phyloP scores from a whole-genome alignment of 2,329 filamentous ascomycete species.

The Colletotrichum sidae region DNA sequence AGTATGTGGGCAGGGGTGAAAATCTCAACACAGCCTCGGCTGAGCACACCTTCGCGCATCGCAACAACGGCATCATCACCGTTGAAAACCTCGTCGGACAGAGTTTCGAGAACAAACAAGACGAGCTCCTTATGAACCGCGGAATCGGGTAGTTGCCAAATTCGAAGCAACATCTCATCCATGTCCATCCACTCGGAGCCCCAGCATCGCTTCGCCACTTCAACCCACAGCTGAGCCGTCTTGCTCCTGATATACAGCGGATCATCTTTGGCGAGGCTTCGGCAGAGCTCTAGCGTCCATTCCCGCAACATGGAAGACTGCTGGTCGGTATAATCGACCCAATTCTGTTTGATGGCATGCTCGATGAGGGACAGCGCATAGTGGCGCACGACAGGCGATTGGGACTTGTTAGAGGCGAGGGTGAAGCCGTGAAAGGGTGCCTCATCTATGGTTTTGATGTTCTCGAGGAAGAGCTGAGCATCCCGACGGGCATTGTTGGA shows the following conservation, averaged over 20 bases:
- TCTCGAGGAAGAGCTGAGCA: slow-evolving; percentile 87
- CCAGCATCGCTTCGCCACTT: slow-evolving; percentile 94
- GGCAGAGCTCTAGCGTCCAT: slow-evolving; percentile 84
- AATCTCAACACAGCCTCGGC: slow-evolving; percentile 91
- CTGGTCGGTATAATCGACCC: slow-evolving; percentile 76
- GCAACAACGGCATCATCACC: slow-evolving; percentile 89
- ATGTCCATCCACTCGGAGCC: slow-evolving; percentile 94
- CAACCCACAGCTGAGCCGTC: slow-evolving; percentile 92
- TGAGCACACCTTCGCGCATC: slow-evolving; percentile 84
- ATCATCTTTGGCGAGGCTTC: slow-evolving; percentile 77
- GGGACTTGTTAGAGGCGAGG: slow-evolving; percentile 79
- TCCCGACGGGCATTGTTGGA: slow-evolving; percentile 84
- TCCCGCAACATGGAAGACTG: slow-evolving; percentile 76
- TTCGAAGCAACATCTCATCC: slow-evolving; percentile 83
- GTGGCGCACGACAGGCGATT: slow-evolving; percentile 87
- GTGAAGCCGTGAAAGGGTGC: slow-evolving; percentile 88
- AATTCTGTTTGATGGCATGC: slow-evolving; percentile 87
- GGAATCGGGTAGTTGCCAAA: slow-evolving; percentile 80
- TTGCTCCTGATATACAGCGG: slow-evolving; percentile 91
- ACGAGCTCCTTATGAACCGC: slow-evolving; percentile 84
- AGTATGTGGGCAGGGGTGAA: slow-evolving; percentile 86
- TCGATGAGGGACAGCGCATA: slow-evolving; percentile 94
- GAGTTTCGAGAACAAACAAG: slow-evolving; percentile 86
- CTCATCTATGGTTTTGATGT: slow-evolving; percentile 81
- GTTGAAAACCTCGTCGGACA: slow-evolving; percentile 95